Base-by-base conservation (phyloP, 1,284 basidiomycete species). In the Chalciporus sp. region DNA sequence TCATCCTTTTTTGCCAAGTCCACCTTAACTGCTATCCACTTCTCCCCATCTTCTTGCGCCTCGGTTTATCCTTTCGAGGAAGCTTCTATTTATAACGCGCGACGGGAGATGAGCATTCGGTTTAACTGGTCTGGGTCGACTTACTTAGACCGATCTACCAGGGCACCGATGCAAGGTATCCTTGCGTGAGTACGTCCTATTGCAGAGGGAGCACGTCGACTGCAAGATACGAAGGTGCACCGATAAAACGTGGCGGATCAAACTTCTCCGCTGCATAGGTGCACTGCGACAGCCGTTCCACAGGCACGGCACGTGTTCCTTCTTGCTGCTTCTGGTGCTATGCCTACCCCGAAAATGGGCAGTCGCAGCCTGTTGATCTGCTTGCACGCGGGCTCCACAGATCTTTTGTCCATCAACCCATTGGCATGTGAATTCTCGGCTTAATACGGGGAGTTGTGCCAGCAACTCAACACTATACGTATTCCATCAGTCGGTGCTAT, bases 261-360 rank as follows among this genome's bases (percentile, higher is more conserved):
- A 27, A 27, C n/a, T 39, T 7, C 28, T 17, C 14, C 52, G 42
- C 14, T 35, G 51, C 47, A 56, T 46, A 11, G 51, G 43, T 7
- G 19, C 37, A n/a, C 12, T 17, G 20, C 49, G 29, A 11, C 55
- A 56, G 12, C 35, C 7, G 9, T n/a, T 17, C 52, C 55, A 56
- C 10, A 5, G 16, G n/a, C 55, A 56, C 2, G 17, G 9, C 0
- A 54, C 43, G 3, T 11, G 41, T 8, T 16, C 47, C 4, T 12
- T 49, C 3, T 27, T 12, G 7, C 29, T 20, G 0, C 52, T 47
- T n/a, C n/a, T 20, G n/a, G 49, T 14, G 5, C 19, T 26, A 27
- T 56, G 55, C 42, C 7, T 26, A 4, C 26, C 26, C 8, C 55
- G 55, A 12, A 56, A 14, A 27, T 56, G 55, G 11, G 23, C 44